Evolutionary conservation across 2,329 filamentous ascomycete genomes (phyloP).

Genomic region (Phialophora verrucosa): DNA sequence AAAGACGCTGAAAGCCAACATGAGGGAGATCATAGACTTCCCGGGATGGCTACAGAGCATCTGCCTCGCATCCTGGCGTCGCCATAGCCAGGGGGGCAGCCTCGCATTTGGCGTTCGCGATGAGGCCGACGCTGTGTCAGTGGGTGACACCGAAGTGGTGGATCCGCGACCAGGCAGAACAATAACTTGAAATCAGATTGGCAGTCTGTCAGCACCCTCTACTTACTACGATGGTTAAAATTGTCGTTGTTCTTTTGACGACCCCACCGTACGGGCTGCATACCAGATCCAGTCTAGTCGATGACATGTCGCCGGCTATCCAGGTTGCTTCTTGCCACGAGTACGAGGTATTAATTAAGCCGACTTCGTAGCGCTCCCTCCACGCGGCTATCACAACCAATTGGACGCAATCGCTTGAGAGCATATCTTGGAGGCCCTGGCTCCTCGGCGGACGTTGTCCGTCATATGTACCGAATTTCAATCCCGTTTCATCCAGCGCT

Average conservation of each 20-base stretch:
- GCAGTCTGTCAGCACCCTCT: neutral
- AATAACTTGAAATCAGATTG: neutral
- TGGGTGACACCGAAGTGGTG: no score
- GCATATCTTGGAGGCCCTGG: no score
- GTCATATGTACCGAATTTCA: no score
- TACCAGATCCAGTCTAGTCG: conserved; percentile 12
- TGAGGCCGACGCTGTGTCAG: no score
- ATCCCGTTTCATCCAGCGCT: no score
- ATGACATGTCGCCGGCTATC: neutral
- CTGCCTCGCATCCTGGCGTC: neutral
- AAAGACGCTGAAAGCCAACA: no score
- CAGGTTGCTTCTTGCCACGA: neutral
- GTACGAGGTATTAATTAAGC: neutral
- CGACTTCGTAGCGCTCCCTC: no score
- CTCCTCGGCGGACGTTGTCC: no score
- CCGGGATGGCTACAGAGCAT: neutral
- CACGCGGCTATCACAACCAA: no score
- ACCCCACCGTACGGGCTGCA: conserved; percentile 2
- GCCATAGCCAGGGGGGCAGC: neutral
- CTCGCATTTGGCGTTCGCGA: neutral
- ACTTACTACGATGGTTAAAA: neutral
- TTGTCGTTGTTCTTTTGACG: neutral
- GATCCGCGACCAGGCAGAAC: no score
- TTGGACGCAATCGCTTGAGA: no score
- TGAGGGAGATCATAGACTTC: neutral